A percentile compares a stretch with the other conserved stretches of the same genome.
Evolutionary conservation across 768 basidiomycete species (phyloP).

Genomic region (Rickenella mellea): DNA sequence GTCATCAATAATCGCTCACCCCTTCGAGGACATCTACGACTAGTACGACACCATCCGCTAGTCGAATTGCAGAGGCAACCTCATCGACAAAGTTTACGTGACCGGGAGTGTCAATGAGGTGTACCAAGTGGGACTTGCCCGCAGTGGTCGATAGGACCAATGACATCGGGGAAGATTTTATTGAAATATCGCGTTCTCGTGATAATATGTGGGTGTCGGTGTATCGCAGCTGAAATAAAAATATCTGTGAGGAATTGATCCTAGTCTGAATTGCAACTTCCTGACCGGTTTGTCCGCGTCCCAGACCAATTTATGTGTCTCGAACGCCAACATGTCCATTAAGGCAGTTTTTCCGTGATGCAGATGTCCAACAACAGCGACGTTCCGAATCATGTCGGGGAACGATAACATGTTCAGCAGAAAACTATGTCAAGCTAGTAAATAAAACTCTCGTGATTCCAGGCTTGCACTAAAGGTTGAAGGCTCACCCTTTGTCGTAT

Average conservation of each 20-base stretch:
- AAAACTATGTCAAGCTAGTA: constrained; percentile 38
- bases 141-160: constrained; percentile 74
- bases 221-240: constrained; percentile 63
- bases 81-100: constrained; percentile 99
- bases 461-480: constrained; percentile 1
- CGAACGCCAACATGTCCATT: constrained; percentile 94
- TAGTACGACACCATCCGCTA: constrained; percentile 84
- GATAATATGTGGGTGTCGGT: constrained; percentile 93
- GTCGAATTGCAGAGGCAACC: constrained; percentile 76
- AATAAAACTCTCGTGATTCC: constrained; percentile 2
- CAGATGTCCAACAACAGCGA: constrained; percentile 91
- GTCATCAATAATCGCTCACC: constrained; percentile 36
- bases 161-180: constrained; percentile 97
- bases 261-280: constrained; percentile 11
- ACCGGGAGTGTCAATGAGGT: constrained; percentile 94
- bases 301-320: constrained; percentile 93
- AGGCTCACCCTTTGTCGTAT: constrained; percentile 87
- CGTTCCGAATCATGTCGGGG: constrained; percentile 93
- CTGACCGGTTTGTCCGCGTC: constrained; percentile 83
- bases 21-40: constrained; percentile 99
- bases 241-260: not conserved
- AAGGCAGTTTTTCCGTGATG: constrained; percentile 98
- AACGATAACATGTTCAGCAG: constrained; percentile 84
- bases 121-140: constrained; percentile 89
- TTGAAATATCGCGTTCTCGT: constrained; percentile 81